Base-by-base conservation (phyloP, 176 grass and related monocot genomes). In the Miscanthus lutarioriparius region DNA sequence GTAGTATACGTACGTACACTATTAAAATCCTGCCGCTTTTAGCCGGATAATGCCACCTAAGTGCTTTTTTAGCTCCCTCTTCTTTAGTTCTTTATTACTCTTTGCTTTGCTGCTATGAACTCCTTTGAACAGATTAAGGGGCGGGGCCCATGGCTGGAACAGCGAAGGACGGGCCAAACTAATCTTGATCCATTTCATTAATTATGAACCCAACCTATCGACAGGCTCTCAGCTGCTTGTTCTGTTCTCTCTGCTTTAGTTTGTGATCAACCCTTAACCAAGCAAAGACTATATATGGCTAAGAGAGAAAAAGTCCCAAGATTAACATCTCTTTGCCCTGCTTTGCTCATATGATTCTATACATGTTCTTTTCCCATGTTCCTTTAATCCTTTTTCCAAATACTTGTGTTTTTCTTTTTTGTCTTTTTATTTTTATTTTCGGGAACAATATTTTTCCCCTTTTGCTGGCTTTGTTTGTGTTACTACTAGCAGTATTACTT, bases 31-130 rank as follows among this genome's bases (percentile, higher is more conserved):
- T 26, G 59, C 10, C 48, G 75, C 82, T 90, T 91, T 91, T 84
- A 70, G 75, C 86, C 84, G 77, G 86, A 89, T 87, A 87, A 91
- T 85, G 84, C 81, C 87, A 94, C 58, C 81, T 80, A 75, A 87
- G 43, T 81, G 77, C 87, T 89, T 94, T 94, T 89, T 86, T 32
- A 89, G 64, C 79, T 39, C 10, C 48, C 64, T 51, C 49, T 32
- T 32, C 32, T 32, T 32, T 32, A 32, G 32, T 32, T 39, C 30
- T 30, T 70, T 36, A 59, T 85, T 68, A 5, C 35, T 36, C 58
- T 59, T 23, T 25, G 58, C 58, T 61, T 61, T 12, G 58, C 58
- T 61, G 58, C 58, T 61, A 23, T 25, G 9, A 61, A 61, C n/a
- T 61, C 22, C 58, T 61, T 25, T 61, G 58, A 61, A 61, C 58